Percentiles rank a stretch among this genome's conserved stretches.
phyloP scores from a whole-genome alignment of 768 basidiomycete species.

The Phaeotremella skinneri region DNA sequence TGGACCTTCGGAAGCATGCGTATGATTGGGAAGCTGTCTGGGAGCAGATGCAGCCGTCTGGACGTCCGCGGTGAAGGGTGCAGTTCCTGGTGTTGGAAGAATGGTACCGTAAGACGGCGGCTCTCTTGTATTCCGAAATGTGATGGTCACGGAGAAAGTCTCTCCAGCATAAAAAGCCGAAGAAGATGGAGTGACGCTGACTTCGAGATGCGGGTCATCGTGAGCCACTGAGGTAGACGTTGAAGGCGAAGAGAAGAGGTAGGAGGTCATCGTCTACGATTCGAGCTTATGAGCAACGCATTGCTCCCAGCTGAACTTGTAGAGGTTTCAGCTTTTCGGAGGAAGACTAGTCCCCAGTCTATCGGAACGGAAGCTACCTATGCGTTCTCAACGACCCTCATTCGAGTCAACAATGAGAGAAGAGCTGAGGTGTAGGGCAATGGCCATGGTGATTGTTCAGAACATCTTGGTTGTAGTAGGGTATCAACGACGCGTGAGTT shows the following conservation, averaged over 20 bases:
- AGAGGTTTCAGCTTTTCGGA: too few species aligned
- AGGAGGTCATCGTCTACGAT: conserved; percentile 31
- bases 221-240: conserved; percentile 17
- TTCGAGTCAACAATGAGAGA: too few species aligned
- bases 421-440: too few species aligned
- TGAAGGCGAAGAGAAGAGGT: conserved; percentile 21
- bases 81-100: not conserved
- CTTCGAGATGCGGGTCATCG: conserved; percentile 45
- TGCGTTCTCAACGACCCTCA: too few species aligned
- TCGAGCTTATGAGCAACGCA: too few species aligned
- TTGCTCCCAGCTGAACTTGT: too few species aligned
- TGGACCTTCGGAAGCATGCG: not conserved
- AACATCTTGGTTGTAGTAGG: too few species aligned
- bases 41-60: conserved; percentile 8
- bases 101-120: conserved; percentile 3
- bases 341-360: too few species aligned
- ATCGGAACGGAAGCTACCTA: too few species aligned
- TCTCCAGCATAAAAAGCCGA: conserved; percentile 94
- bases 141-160: conserved; percentile 75
- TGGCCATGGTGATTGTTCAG: too few species aligned
- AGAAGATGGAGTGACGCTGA: conserved; percentile 63
- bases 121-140: conserved; percentile 73
- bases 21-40: conserved; percentile 15
- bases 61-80: conserved; percentile 13
- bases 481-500: too few species aligned